These are phyloP conservation scores for Fusarium tjaetaba DNA, from an alignment of 2,329 filamentous ascomycete genomes.

Conservation along the genomic window DNA sequence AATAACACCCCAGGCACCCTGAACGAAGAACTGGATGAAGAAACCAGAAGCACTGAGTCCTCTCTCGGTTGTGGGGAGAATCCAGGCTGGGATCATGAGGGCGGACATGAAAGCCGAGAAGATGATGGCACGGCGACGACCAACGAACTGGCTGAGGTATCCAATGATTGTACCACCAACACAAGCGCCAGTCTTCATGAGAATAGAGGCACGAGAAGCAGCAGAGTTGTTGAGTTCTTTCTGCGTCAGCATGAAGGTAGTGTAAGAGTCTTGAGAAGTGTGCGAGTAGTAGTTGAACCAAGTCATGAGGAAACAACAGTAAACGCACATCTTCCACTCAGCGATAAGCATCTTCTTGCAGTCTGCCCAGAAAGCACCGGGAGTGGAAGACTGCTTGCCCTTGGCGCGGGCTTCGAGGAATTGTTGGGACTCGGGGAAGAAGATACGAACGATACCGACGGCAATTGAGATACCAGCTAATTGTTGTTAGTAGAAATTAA, in stretches of 20 bases:
- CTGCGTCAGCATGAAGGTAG: slow-evolving; percentile 79
- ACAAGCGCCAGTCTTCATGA: slow-evolving; percentile 83
- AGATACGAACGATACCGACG: slow-evolving; percentile 73
- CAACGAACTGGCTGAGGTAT: slow-evolving; percentile 79
- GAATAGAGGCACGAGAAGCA: slow-evolving; percentile 78
- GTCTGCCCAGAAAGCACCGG: slow-evolving; percentile 72
- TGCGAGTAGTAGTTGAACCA: slow-evolving; percentile 82
- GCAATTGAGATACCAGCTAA: slow-evolving; percentile 71
- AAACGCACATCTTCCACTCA: slow-evolving; percentile 82
- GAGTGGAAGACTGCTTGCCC: slow-evolving; percentile 60
- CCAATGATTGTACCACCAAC: slow-evolving; percentile 78
- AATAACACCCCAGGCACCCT: slow-evolving; percentile 74
- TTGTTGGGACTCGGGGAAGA: slow-evolving; percentile 79
- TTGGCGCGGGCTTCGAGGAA: slow-evolving; percentile 75
- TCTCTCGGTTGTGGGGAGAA: slow-evolving; percentile 68
- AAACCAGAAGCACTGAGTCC: slow-evolving; percentile 72
- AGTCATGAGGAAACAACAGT: slow-evolving; percentile 82
- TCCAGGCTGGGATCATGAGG: slow-evolving; percentile 75
- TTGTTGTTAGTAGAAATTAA: background rate
- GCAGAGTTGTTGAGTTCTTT: slow-evolving; percentile 73
- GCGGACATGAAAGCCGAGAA: slow-evolving; percentile 68
- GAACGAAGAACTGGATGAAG: slow-evolving; percentile 75
- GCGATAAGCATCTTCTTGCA: slow-evolving; percentile 72
- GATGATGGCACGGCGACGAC: slow-evolving; percentile 76
- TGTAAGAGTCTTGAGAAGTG: slow-evolving; percentile 83